These are phyloP conservation scores for Fusarium succisae DNA, from an alignment of 2,329 filamentous ascomycete genomes.

Conservation along the genomic window DNA sequence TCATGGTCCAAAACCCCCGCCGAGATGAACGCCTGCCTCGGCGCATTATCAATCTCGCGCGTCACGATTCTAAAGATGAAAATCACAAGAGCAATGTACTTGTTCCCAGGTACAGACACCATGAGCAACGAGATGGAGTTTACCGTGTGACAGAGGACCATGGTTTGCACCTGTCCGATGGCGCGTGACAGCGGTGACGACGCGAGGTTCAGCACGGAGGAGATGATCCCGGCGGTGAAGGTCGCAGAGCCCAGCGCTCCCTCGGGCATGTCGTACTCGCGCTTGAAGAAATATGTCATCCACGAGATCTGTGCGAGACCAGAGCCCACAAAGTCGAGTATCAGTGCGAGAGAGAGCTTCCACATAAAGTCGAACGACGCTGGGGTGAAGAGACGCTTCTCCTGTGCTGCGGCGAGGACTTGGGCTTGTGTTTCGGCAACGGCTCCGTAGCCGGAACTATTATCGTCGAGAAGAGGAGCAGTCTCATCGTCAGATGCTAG, in stretches of 20 bases:
- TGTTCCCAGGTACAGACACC: conserved; percentile 33
- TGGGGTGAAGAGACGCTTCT: conserved; percentile 24
- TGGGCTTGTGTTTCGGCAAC: background rate
- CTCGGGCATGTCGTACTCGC: conserved; percentile 36
- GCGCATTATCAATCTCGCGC: conserved; percentile 34
- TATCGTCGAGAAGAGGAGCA: conserved; percentile 13
- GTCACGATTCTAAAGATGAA: conserved; percentile 39
- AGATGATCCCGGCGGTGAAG: conserved; percentile 36
- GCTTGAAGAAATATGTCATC: conserved; percentile 40
- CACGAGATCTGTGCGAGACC: conserved; percentile 38
- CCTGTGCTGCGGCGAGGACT: background rate
- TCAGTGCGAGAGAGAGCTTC: conserved; percentile 33
- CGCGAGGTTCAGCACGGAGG: conserved; percentile 33
- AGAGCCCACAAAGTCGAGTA: conserved; percentile 34
- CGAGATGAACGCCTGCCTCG: conserved; percentile 33
- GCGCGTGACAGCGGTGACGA: conserved; percentile 26
- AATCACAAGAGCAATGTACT: conserved; percentile 27
- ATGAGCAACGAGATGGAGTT: conserved; percentile 32
- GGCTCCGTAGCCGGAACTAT: conserved; percentile 7
- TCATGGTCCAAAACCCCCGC: conserved; percentile 32
- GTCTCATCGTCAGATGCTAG: background rate
- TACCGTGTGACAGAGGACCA: conserved; percentile 36
- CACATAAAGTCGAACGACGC: conserved; percentile 33
- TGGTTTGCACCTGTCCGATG: conserved; percentile 36
- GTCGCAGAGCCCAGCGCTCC: conserved; percentile 32